These are phyloP conservation scores for Epichloe baconii DNA, from an alignment of 2,329 filamentous ascomycete species.

Conservation along the genomic window DNA sequence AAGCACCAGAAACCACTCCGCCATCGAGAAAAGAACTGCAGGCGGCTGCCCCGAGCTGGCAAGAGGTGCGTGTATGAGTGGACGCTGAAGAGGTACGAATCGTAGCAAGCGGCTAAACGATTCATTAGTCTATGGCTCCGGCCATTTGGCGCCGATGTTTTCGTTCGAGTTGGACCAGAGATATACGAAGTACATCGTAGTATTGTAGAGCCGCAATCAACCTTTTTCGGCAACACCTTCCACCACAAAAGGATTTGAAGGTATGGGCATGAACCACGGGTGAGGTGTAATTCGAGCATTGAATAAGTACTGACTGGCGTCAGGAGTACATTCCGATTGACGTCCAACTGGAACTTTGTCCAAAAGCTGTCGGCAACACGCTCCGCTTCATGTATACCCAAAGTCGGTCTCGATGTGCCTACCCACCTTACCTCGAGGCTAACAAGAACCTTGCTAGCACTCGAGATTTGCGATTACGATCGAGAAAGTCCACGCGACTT, in stretches of 20 bases:
- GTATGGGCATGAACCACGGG: background rate
- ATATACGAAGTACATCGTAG: slow-evolving; percentile 21
- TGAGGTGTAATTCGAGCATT: background rate
- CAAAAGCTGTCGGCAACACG: slow-evolving; percentile 16
- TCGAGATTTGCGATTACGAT: slow-evolving; percentile 14
- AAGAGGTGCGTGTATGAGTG: slow-evolving; percentile 11
- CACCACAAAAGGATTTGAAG: slow-evolving; percentile 15
- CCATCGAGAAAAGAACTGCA: slow-evolving; percentile 13
- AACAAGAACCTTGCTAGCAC: background rate
- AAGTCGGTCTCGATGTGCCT: slow-evolving; percentile 10
- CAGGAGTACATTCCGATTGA: slow-evolving; percentile 17
- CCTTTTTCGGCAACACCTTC: slow-evolving; percentile 21
- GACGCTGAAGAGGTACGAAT: background rate
- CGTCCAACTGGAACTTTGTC: slow-evolving; percentile 13
- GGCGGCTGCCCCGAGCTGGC: slow-evolving; percentile 14
- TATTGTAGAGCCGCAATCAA: slow-evolving; percentile 20
- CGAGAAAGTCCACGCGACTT: slow-evolving; percentile 12
- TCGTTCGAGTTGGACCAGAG: slow-evolving; percentile 13
- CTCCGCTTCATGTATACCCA: slow-evolving; percentile 24
- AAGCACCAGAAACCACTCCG: background rate
- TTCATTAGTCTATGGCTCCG: slow-evolving; percentile 17
- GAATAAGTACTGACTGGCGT: background rate
- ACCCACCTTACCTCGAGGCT: background rate
- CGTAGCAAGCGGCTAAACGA: background rate
- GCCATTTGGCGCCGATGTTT: slow-evolving; percentile 21